phyloP scores from a whole-genome alignment of 257 asterid genomes.

The Forsythia suspensa region DNA sequence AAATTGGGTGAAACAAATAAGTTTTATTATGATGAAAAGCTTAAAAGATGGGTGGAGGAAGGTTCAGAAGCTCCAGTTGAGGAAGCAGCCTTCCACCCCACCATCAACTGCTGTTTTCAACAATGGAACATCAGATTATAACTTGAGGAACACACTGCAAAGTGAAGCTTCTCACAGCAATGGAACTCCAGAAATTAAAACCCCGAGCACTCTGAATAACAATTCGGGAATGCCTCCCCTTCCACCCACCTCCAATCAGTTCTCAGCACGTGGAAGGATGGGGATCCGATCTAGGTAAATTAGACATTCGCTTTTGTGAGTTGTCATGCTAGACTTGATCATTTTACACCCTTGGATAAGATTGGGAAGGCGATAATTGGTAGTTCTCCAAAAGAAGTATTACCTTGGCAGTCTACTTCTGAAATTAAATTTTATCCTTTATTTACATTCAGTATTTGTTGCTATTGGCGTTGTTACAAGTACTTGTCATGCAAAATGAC shows the following conservation, averaged over 20 bases:
- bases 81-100: conserved; percentile 83
- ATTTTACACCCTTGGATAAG: neutral
- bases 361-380: neutral
- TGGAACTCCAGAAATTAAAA: conserved; percentile 58
- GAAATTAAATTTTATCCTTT: neutral
- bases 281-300: conserved; percentile 84
- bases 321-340: neutral
- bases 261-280: conserved; percentile 77
- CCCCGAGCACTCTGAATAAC: conserved; percentile 49
- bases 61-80: conserved; percentile 70
- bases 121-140: conserved; percentile 76
- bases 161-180: conserved; percentile 49
- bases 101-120: conserved; percentile 65
- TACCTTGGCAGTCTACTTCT: neutral
- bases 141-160: conserved; percentile 62
- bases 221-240: conserved; percentile 89
- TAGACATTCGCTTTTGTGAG: neutral
- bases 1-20: conserved; percentile 88
- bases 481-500: neutral
- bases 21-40: conserved; percentile 82
- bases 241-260: conserved; percentile 86
- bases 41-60: conserved; percentile 98
- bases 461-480: neutral
- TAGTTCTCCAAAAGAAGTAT: neutral
- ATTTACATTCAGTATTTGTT: neutral